phyloP scores from a whole-genome alignment of 129 eudicot genomes.

The Deinandra increscens region DNA sequence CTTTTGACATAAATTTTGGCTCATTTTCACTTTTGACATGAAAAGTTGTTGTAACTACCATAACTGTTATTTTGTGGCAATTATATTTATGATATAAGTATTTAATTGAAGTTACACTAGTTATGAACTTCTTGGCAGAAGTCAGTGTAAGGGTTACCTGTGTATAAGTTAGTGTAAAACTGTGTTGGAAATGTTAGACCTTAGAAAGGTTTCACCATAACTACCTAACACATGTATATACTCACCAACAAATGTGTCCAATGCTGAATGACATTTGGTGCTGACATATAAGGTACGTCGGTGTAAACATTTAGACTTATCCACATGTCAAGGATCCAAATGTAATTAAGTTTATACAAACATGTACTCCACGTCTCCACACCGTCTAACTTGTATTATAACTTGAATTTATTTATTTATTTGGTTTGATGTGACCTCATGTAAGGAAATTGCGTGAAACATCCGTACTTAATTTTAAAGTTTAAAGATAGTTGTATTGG shows the following conservation, averaged over 20 bases:
- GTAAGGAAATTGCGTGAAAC: neutral
- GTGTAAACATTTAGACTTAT: too few relatives aligned
- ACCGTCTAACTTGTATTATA: neutral
- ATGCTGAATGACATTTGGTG: neutral
- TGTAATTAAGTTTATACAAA: neutral
- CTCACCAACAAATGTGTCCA: neutral
- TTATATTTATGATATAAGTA: neutral
- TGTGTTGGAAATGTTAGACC: neutral
- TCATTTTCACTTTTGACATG: neutral
- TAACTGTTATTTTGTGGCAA: neutral
- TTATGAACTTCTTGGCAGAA: too few relatives aligned
- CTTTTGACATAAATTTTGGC: neutral
- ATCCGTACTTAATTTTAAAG: neutral
- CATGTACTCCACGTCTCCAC: neutral
- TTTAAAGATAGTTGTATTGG: slow-evolving; percentile 16
- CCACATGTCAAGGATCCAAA: neutral
- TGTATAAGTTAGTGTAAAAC: neutral
- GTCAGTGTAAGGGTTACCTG: too few relatives aligned
- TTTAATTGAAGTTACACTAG: too few relatives aligned
- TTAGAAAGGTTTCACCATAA: neutral
- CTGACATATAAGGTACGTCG: too few relatives aligned
- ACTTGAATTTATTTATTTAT: neutral
- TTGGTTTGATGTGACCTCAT: neutral
- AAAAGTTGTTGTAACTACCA: neutral
- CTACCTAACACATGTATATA: neutral